phyloP scores from a whole-genome alignment of 306 rosid genomes.

The Lathyrus sativus region DNA sequence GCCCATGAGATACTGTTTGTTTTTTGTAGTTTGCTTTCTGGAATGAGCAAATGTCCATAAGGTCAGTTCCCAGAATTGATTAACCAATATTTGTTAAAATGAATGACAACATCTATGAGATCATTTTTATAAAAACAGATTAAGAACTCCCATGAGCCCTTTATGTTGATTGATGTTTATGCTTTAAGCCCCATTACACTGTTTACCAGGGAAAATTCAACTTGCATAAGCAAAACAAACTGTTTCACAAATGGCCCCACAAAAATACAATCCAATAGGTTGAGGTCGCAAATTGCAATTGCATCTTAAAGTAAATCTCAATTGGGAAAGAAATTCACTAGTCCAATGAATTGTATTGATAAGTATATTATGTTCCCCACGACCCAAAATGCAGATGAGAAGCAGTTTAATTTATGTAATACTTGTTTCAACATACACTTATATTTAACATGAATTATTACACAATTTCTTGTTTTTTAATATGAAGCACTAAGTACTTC shows the following conservation, averaged over 20 bases:
- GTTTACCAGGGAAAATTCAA: neutral
- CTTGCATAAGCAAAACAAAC: constrained; percentile 1
- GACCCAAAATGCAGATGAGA: too few species aligned
- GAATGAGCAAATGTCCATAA: constrained; percentile 9
- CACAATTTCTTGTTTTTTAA: too few species aligned
- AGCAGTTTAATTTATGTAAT: too few species aligned
- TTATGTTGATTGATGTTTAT: neutral
- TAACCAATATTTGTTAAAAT: constrained; percentile 19
- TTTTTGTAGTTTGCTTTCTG: neutral
- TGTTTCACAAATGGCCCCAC: neutral
- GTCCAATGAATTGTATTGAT: too few species aligned
- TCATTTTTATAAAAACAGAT: constrained; percentile 6
- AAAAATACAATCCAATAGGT: too few species aligned
- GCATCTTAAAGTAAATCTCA: too few species aligned
- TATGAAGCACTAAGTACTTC: too few species aligned
- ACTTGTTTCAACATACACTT: too few species aligned
- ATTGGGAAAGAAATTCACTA: too few species aligned
- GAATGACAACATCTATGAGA: constrained; percentile 10
- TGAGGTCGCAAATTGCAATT: too few species aligned
- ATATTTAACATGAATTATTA: too few species aligned
- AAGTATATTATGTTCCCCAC: too few species aligned
- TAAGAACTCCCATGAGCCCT: neutral
- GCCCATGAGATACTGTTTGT: neutral
- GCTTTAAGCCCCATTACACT: constrained; percentile 8
- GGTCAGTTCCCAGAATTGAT: constrained; percentile 2